Evolutionary conservation across 2,329 filamentous ascomycete species (phyloP), one percentile per base, ranked within the genome.

Genomic region (Diatrype stigma): DNA sequence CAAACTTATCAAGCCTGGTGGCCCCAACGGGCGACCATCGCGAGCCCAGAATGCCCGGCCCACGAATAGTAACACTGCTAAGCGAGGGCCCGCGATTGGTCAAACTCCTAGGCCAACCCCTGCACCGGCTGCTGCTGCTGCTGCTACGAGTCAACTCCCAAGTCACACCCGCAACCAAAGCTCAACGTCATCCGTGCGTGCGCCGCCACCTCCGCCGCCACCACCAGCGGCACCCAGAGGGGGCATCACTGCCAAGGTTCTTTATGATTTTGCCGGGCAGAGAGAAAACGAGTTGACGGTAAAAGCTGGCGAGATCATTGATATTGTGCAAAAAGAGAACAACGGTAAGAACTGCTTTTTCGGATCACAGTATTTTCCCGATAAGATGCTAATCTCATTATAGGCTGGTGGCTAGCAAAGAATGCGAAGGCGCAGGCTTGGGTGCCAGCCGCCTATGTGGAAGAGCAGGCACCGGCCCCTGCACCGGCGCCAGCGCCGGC

Each of bases 341-440:
- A 97, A 97, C 67, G 94, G 93, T 96, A 82, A 70, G 86, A 69
- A 44, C 30, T 35, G 14, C 38, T 45, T 30, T 19, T n/a, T n/a
- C n/a, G n/a, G n/a, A n/a, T n/a, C n/a, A n/a, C n/a, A n/a, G n/a
- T n/a, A n/a, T n/a, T n/a, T n/a, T n/a, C n/a, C n/a, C n/a, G n/a
- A n/a, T n/a, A n/a, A n/a, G n/a, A n/a, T n/a, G n/a, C n/a, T n/a
- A n/a, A n/a, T n/a, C 37, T 37, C 47, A 7, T 6, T 47, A 37
- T 60, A 96, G 93, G 94, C 48, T 99, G 94, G 94, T 97, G 93
- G 93, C 78, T 97, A 45, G 94, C 87, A 56, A 93, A 90, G 75
- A 89, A 86, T 55, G 72, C 59, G 6, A 60, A 61, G 4, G 82
- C 82, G n/a, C 90, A 94, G 70, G 94, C 91, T 47, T 99, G 94